A percentile compares a stretch with the other conserved stretches of the same genome.
phyloP scores from a whole-genome alignment of 768 basidiomycete species.

The Mycena vitilis region DNA sequence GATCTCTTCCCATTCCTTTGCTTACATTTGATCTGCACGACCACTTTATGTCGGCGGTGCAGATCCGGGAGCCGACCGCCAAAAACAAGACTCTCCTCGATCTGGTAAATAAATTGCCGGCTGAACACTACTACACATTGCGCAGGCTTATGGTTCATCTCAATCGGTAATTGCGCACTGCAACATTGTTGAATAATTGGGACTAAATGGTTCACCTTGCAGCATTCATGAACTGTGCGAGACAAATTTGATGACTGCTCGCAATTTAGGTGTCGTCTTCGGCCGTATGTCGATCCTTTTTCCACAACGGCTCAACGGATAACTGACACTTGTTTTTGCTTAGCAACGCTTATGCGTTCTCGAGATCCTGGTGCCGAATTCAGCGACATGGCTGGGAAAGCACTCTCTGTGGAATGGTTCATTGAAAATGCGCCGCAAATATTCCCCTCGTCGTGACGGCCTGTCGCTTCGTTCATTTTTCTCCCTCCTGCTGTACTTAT shows the following conservation, averaged over 20 bases:
- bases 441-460: constrained; percentile 46
- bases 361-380: constrained; percentile 89
- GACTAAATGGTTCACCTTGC: constrained; percentile 13
- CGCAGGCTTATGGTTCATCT: constrained; percentile 88
- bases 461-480: constrained; percentile 25
- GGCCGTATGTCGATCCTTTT: constrained; percentile 78
- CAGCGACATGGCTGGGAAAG: constrained; percentile 97
- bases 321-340: constrained; percentile 29
- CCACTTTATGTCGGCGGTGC: constrained; percentile 83
- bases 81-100: constrained; percentile 74
- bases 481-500: constrained; percentile 29
- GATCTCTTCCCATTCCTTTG: constrained; percentile 90
- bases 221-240: constrained; percentile 75
- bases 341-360: constrained; percentile 95
- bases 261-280: constrained; percentile 97
- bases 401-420: constrained; percentile 93
- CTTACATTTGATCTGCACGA: constrained; percentile 93
- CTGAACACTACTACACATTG: constrained; percentile 89
- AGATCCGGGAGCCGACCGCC: constrained; percentile 69
- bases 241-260: constrained; percentile 91
- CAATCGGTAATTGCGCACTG: constrained; percentile 69
- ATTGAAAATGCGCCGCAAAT: constrained; percentile 85
- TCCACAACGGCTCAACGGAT: not conserved
- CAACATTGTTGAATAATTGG: constrained; percentile 9
- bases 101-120: constrained; percentile 81